Evolutionary conservation across 306 rosid genomes (phyloP).

Genomic region (Vigna radiata): DNA sequence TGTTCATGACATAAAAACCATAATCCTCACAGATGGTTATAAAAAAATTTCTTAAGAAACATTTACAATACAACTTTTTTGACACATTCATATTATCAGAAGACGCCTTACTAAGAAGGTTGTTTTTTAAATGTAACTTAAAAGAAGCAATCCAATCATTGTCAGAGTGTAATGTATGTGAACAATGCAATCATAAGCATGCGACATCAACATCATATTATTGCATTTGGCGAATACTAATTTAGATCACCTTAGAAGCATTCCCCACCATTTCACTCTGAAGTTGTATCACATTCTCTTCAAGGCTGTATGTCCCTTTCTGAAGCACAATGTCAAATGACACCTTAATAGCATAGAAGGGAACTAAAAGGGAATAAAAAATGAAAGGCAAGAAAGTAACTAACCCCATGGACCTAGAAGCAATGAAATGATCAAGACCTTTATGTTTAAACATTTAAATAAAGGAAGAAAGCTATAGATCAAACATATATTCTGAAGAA

Average conservation of each 20-base stretch:
- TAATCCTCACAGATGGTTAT: slow-evolving; percentile 2
- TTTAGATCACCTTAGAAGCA: slow-evolving; percentile 79
- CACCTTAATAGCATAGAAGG: slow-evolving; percentile 24
- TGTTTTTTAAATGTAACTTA: slow-evolving; percentile 11
- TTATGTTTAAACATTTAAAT: neutral
- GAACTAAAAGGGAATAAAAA: slow-evolving; percentile 14
- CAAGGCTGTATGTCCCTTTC: slow-evolving; percentile 74
- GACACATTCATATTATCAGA: neutral
- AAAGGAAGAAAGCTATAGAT: slow-evolving; percentile 12
- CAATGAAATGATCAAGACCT: slow-evolving; percentile 13
- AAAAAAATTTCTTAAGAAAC: slow-evolving; percentile 4
- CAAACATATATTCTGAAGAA: neutral
- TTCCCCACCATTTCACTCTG: slow-evolving; percentile 81
- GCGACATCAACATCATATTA: neutral
- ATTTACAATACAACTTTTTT: neutral
- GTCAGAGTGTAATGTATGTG: slow-evolving; percentile 21
- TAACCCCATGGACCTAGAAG: neutral
- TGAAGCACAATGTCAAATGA: slow-evolving; percentile 39
- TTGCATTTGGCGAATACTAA: slow-evolving; percentile 33
- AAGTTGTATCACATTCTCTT: slow-evolving; percentile 72
- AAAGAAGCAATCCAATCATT: neutral
- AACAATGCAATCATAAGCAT: slow-evolving; percentile 21
- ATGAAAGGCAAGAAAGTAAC: slow-evolving; percentile 12
- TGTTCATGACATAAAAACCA: neutral
- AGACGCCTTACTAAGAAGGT: slow-evolving; percentile 7